Conservation (phyloP, 2,329 filamentous ascomycete species). For the Botrytis elliptica region DNA sequence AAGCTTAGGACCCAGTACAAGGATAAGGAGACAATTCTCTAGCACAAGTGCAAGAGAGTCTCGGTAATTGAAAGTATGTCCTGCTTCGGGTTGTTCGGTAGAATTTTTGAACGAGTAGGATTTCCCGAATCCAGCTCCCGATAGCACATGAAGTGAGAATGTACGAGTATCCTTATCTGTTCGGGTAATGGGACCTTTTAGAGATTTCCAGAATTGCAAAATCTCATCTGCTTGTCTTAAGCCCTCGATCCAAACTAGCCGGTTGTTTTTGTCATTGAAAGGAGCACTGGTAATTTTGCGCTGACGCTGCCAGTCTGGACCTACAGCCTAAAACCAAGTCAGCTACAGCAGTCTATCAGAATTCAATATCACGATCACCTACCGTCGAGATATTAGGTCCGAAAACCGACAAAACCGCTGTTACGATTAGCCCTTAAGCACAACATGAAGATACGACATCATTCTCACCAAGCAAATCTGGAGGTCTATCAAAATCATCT, state of each 20-base stretch:
- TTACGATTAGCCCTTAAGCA: background rate
- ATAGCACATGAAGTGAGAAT: background rate
- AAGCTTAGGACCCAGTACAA: background rate
- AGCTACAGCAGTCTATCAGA: background rate
- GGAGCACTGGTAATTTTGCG: conserved; percentile 5
- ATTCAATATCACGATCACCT: background rate
- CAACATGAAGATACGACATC: background rate
- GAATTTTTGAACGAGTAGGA: conserved; percentile 8
- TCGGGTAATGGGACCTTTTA: background rate
- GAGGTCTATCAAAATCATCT: conserved; percentile 16
- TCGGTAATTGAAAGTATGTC: background rate
- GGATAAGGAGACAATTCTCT: conserved; percentile 3
- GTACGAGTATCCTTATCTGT: conserved; percentile 7
- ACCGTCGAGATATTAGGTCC: conserved; percentile 7
- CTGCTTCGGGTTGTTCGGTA: background rate
- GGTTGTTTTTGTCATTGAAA: conserved; percentile 10
- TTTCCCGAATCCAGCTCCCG: conserved; percentile 5
- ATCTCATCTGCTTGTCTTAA: conserved; percentile 15
- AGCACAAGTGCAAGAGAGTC: background rate
- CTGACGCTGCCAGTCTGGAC: conserved; percentile 10
- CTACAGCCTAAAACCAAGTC: background rate
- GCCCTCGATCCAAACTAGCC: conserved; percentile 7
- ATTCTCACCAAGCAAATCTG: background rate
- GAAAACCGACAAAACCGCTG: conserved; percentile 2
- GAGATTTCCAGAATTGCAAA: conserved; percentile 12